phyloP scores from a whole-genome alignment of 495 filamentous ascomycete genomes.

The Trichoderma erinaceum region DNA sequence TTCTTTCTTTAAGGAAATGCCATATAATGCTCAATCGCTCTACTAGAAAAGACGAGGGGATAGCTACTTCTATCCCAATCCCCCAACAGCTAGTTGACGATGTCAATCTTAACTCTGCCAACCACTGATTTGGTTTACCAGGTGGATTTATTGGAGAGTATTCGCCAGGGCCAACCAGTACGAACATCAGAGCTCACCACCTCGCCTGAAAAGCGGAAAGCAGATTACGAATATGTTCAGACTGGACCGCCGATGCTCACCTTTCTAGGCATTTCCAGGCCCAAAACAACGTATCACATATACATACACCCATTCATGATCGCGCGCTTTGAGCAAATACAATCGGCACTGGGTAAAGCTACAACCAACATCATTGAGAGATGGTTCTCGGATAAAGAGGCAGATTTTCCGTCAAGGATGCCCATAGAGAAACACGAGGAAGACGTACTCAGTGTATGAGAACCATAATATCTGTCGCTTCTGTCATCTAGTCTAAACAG shows the following conservation, averaged over 20 bases:
- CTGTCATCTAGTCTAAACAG: neutral
- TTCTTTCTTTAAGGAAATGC: neutral
- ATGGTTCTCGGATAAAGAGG: neutral
- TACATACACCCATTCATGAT: neutral
- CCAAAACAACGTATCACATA: neutral
- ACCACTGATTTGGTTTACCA: neutral
- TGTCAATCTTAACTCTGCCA: neutral
- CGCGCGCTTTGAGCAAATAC: neutral
- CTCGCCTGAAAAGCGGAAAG: neutral
- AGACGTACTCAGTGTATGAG: neutral
- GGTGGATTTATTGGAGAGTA: neutral
- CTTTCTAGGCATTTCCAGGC: neutral
- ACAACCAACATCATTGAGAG: neutral
- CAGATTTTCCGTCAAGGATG: neutral
- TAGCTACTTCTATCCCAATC: neutral
- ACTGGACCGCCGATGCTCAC: neutral
- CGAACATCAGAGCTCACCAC: neutral
- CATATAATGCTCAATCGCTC: neutral
- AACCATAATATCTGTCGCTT: neutral
- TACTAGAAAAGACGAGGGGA: neutral
- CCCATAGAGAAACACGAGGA: neutral
- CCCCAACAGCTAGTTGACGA: neutral
- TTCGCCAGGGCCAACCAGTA: neutral
- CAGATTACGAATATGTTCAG: neutral
- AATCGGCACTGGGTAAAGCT: neutral